A percentile compares a stretch with the other conserved stretches of the same genome.
Evolutionary conservation across 371 early-diverging fungal genomes (phyloP).

Genomic region (Paramicrosporidium saccamoebae): DNA sequence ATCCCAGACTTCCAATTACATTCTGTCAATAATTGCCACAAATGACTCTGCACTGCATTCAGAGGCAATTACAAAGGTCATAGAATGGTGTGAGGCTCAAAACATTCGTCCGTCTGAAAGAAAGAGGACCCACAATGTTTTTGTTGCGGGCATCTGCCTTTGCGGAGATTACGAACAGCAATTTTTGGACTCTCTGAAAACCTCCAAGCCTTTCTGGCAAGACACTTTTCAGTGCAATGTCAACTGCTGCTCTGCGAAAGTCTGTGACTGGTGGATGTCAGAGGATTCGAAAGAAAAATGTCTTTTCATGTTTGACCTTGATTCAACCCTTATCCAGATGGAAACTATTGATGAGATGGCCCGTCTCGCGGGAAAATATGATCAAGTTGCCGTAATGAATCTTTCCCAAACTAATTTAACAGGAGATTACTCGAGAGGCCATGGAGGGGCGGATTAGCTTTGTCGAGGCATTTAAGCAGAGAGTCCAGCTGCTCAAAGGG

Average conservation of each 20-base stretch:
- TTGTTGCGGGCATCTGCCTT: no score
- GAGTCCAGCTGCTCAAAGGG: conserved; percentile 60
- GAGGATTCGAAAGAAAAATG: conserved; percentile 38
- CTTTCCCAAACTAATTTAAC: not conserved
- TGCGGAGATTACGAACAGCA: no score
- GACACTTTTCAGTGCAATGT: no score
- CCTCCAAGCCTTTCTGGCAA: no score
- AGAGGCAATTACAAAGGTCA: conserved; percentile 1
- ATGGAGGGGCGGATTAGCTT: conserved; percentile 88
- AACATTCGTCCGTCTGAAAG: not conserved
- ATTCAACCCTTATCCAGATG: conserved; percentile 82
- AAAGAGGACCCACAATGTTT: no score
- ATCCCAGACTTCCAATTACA: no score
- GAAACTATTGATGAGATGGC: conserved; percentile 96
- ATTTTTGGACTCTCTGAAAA: no score
- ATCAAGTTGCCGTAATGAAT: conserved; percentile 41
- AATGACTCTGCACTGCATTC: conserved; percentile 1
- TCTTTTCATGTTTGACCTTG: conserved; percentile 90
- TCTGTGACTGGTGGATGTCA: no score
- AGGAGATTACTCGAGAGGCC: conserved; percentile 74
- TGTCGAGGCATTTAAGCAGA: conserved; percentile 46
- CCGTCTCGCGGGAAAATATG: conserved; percentile 49
- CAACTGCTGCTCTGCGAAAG: no score
- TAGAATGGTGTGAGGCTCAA: not conserved
- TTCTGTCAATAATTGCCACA: no score